These are phyloP conservation scores for Oryza longistaminata DNA, from an alignment of 176 grass and related monocot genomes.

Conservation along the genomic window DNA sequence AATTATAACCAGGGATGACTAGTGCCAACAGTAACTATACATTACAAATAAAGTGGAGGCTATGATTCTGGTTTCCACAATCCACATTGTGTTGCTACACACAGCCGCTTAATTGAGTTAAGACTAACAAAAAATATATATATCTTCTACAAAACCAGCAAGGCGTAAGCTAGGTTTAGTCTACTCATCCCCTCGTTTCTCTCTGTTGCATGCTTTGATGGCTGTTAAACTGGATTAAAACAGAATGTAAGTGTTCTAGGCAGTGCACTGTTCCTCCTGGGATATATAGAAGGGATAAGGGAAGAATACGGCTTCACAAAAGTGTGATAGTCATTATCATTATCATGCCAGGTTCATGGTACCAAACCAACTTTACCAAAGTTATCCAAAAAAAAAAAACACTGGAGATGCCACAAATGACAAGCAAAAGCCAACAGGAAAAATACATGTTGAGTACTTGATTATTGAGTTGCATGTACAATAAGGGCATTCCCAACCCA, in stretches of 20 bases:
- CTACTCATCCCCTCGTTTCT: neutral
- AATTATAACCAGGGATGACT: neutral
- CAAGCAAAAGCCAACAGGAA: constrained; percentile 1
- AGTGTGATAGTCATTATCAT: neutral
- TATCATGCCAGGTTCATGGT: neutral
- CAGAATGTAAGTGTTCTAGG: neutral
- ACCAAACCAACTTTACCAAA: neutral
- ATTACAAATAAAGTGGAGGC: neutral
- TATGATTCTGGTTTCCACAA: constrained; percentile 1
- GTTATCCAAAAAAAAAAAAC: neutral
- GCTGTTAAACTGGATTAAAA: neutral
- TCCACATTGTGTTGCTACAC: neutral
- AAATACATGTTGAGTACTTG: constrained; percentile 4
- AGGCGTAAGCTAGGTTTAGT: neutral
- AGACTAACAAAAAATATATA: neutral
- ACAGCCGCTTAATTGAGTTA: neutral
- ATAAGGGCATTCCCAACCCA: too few species aligned
- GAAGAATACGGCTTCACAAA: neutral
- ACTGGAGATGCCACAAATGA: neutral
- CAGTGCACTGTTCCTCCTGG: neutral
- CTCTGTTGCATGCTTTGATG: neutral
- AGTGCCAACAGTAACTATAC: neutral
- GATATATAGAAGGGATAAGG: neutral
- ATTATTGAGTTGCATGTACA: neutral
- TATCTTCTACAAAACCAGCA: constrained; percentile 3